Base-by-base conservation (phyloP, 2,329 filamentous ascomycete genomes). In the Penicillium psychrosexuale region DNA sequence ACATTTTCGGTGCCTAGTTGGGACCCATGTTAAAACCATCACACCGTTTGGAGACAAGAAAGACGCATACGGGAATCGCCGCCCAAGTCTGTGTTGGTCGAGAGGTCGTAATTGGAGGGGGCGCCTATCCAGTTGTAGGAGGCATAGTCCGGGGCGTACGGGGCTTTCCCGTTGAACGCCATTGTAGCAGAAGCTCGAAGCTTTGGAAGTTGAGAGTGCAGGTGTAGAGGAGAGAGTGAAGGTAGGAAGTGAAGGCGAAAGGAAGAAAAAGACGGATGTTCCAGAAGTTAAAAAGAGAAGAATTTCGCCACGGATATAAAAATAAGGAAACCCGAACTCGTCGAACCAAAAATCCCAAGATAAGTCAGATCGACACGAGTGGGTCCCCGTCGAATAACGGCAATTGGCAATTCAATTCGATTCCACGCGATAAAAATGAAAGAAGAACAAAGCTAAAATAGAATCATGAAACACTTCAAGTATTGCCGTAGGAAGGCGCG, bases 1-100 rank as follows among this genome's bases (percentile, higher is more conserved):
- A 97, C 76, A 77, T 97, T 97, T 69, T 90, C 86, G 71, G 79
- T 83, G 66, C 81, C 92, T 96, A 71, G 47, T 12, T 61, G 50
- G 39, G 58, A 27, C 5, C 3, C 3, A 6, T 28, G 39, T 62
- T 39, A 66, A 60, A 37, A n/a, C 11, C 5, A n/a, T 28, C 11
- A 19, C n/a, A 36, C 22, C 37, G 22, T 24, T 24, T 24, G 3
- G n/a, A 12, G 15, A 12, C 28, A 34, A 19, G 24, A 42, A 28
- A 5, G 15, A 30, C 40, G 82, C 89, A 71, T 83, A 93, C 89
- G 82, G 63, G 90, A 89, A 78, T 95, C 83, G 70, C 90, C 90
- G 66, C 90, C 90, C 54, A 83, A 79, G 58, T 81, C 79, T 36
- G 76, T 61, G 68, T 90, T 77, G 46, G 83, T 83, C 11, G 74